These are phyloP conservation scores for Amaranthus tricolor DNA, from an alignment of 179 eudicot species.

Conservation along the genomic window DNA sequence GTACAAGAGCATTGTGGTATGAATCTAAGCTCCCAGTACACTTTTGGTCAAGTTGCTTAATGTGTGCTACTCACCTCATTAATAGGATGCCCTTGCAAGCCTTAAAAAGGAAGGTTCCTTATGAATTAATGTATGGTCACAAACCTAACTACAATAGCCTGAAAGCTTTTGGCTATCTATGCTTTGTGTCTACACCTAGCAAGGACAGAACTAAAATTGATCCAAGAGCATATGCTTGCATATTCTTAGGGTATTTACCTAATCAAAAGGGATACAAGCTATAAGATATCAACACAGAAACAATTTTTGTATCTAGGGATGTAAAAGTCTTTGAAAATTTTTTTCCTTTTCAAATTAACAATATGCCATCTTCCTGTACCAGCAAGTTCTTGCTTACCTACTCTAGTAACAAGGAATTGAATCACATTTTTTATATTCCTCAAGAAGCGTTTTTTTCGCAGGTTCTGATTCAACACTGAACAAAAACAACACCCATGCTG, in stretches of 20 bases:
- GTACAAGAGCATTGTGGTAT: background rate
- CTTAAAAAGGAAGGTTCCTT: background rate
- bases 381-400: too few relatives aligned
- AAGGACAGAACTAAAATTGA: background rate
- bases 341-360: too few relatives aligned
- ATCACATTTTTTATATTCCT: too few relatives aligned
- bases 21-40: background rate
- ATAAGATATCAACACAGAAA: background rate
- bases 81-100: background rate
- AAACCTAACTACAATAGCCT: background rate
- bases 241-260: background rate
- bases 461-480: too few relatives aligned
- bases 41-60: background rate
- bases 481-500: too few relatives aligned
- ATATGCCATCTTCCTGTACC: too few relatives aligned
- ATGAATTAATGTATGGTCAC: background rate
- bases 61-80: background rate
- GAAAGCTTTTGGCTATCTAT: background rate
- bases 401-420: too few relatives aligned
- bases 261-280: background rate
- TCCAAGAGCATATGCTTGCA: background rate
- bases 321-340: too few relatives aligned
- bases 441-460: too few relatives aligned
- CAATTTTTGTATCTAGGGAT: background rate
- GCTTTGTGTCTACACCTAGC: constrained; percentile 2